Conservation (phyloP, 331 rosid genomes). For the Rosa hybrid region DNA sequence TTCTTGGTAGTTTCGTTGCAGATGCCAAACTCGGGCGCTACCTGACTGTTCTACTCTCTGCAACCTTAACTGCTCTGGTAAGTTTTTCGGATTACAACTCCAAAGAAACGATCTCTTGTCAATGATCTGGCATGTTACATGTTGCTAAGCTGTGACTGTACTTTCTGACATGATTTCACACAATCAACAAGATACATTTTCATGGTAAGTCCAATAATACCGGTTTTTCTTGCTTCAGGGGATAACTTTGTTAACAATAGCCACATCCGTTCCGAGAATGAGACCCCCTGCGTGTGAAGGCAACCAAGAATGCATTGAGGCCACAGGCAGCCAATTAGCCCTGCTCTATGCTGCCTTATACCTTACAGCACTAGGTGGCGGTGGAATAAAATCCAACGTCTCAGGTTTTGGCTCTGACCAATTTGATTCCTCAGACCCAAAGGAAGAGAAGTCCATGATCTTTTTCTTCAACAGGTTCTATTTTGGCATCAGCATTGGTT, state of each 20-base stretch:
- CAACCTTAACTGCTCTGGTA: conserved; percentile 63
- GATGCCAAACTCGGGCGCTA: conserved; percentile 91
- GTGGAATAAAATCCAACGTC: conserved; percentile 91
- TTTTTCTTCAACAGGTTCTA: conserved; percentile 97
- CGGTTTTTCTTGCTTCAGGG: conserved; percentile 53
- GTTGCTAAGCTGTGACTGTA: neutral
- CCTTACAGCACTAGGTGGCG: conserved; percentile 76
- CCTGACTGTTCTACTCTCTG: conserved; percentile 62
- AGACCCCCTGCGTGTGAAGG: conserved; percentile 65
- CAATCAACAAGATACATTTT: neutral
- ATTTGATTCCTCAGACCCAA: conserved; percentile 65
- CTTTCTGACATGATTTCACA: neutral
- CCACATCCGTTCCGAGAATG: conserved; percentile 71
- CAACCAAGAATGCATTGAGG: conserved; percentile 65
- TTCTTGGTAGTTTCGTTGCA: conserved; percentile 88
- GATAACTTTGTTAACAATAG: conserved; percentile 60
- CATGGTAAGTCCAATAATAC: neutral
- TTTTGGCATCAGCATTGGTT: conserved; percentile 73
- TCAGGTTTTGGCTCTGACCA: conserved; percentile 95
- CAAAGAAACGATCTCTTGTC: neutral
- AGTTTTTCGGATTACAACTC: conserved; percentile 14
- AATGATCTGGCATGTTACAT: neutral
- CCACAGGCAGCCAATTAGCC: conserved; percentile 57
- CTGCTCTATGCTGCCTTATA: conserved; percentile 76
- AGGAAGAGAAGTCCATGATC: conserved; percentile 80